phyloP scores from a whole-genome alignment of 2,329 filamentous ascomycete species.

The Sclerotinia nivalis region DNA sequence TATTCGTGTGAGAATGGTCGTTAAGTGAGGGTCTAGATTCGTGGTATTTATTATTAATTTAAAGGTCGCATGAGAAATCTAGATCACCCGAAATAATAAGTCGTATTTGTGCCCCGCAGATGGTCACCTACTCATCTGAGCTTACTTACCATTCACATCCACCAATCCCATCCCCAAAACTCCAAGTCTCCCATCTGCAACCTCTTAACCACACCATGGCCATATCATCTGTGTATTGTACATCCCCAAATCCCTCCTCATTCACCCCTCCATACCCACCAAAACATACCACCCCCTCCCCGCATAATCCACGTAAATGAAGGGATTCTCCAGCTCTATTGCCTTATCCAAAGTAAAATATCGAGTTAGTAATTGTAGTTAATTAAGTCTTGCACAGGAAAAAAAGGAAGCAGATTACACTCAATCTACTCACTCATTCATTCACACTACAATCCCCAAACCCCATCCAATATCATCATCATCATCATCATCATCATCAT shows the following conservation, averaged over 20 bases:
- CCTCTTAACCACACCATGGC: not conserved
- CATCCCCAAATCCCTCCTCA: not conserved
- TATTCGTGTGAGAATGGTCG: not conserved
- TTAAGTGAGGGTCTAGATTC: conserved; percentile 1
- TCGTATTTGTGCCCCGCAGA: not conserved
- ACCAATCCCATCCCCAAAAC: not conserved
- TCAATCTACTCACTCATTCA: no score
- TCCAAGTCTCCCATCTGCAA: not conserved
- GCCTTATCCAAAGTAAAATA: not conserved
- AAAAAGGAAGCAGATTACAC: not conserved
- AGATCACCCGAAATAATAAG: conserved; percentile 1
- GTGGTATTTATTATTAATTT: not conserved
- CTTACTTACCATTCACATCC: not conserved
- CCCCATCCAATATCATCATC: not conserved
- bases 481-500: no score
- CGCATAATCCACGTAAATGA: conserved; percentile 1
- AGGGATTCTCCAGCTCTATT: not conserved
- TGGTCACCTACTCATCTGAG: not conserved
- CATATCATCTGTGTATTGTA: not conserved
- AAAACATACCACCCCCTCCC: not conserved
- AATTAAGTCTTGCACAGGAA: not conserved
- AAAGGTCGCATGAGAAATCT: not conserved
- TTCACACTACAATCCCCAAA: no score
- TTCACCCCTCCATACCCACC: not conserved
- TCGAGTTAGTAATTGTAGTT: not conserved